Evolutionary conservation across 2,329 filamentous ascomycete genomes (phyloP), one percentile per base, ranked within the genome.

Genomic region (Hymenoscyphus scutula): DNA sequence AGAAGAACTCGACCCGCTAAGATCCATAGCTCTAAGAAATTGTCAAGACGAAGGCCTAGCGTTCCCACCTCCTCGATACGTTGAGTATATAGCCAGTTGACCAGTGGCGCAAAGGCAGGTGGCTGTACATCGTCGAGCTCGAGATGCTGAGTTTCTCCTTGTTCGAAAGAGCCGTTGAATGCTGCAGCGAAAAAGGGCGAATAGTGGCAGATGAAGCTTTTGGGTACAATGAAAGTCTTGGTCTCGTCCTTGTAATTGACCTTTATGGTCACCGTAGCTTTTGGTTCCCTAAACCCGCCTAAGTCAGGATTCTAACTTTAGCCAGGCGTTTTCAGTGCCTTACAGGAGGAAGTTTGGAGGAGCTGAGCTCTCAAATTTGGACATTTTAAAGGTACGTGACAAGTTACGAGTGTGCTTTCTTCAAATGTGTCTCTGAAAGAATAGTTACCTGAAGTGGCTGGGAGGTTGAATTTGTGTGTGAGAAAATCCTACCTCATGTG

Each of bases 141-240:
- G 11, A 48, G 19, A 48, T n/a, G 34, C 15, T 58, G 56, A 17
- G 7, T 41, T 45, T 19, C 30, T 3, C 32, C 45, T 53, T 65
- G 61, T 2, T 53, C 7, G 17, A 63, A 63, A 0, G 23, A 8
- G 7, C 58, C 53, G 5, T 62, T 38, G 19, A 65, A 53, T 1
- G 64, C 61, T 0, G 60, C 55, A 5, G 54, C 54, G 45, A 69
- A 67, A 41, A 48, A 67, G 1, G 62, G 54, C 8, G 67, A 69
- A 19, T 61, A 62, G 29, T 58, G 29, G 38, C 60, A 64, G 5
- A 69, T 23, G 2, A 61, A 56, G 1, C 60, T 41, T 23, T 65
- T 62, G 29, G 68, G 62, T 30, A 68, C 51, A 17, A 34, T 17
- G 41, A 64, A 67, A 5, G 15, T 45, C 17, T 23, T 8, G 6